Evolutionary conservation across 2,329 filamentous ascomycete genomes (phyloP).

Genomic region (Aspergillus pseudotamarii): DNA sequence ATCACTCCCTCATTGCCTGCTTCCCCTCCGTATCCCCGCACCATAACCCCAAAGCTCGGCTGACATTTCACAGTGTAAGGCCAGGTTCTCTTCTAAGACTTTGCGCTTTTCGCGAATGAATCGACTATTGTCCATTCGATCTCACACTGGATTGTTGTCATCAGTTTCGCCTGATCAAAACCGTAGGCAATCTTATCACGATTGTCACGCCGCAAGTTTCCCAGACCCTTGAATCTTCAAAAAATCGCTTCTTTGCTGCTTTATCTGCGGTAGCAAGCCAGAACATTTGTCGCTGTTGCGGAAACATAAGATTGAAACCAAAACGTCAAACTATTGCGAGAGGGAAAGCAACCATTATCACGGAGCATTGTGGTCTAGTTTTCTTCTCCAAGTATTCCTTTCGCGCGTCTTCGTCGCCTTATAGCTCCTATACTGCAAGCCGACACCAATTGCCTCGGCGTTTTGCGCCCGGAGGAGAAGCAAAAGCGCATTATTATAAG

Average conservation of each 20-base stretch:
- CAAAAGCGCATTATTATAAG: neutral
- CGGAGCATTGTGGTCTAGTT: neutral
- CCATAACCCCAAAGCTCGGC: neutral
- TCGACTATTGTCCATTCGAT: neutral
- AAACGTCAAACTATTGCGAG: neutral
- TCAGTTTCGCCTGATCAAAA: neutral
- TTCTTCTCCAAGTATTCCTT: neutral
- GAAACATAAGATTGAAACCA: neutral
- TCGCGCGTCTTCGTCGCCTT: neutral
- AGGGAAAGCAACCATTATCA: neutral
- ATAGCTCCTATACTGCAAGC: neutral
- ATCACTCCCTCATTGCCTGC: neutral
- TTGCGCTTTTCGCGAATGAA: neutral
- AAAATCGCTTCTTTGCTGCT: neutral
- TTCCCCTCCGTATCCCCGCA: neutral
- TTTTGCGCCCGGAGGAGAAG: neutral
- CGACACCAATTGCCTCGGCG: neutral
- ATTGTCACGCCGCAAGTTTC: neutral
- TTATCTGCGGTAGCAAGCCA: neutral
- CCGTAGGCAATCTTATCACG: neutral
- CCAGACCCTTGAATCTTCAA: neutral
- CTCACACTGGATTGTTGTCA: neutral
- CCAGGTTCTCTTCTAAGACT: neutral
- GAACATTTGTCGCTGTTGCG: neutral
- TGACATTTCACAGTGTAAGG: neutral